These are phyloP conservation scores for Kodamaea leandrae DNA, from an alignment of 805 yeast genomes.

Conservation along the genomic window DNA sequence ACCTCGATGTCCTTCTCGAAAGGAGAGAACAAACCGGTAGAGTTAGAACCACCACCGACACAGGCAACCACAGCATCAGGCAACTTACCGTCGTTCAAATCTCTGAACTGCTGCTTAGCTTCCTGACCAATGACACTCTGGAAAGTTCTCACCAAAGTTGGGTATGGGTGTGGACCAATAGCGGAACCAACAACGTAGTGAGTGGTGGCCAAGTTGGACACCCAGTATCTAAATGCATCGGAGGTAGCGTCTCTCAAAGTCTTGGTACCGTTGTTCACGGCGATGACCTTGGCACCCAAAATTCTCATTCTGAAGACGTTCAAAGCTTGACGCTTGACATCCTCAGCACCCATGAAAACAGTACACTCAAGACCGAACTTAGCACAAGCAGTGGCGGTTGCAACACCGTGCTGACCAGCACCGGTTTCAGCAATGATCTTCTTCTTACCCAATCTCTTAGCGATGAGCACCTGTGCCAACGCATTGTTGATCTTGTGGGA, in stretches of 20 bases:
- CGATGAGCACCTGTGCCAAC: conserved; percentile 75
- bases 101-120: conserved; percentile 85
- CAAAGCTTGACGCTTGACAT: conserved; percentile 95
- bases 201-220: conserved; percentile 76
- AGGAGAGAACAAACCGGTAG: conserved; percentile 94
- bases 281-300: conserved; percentile 91
- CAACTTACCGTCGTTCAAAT: conserved; percentile 72
- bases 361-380: conserved; percentile 91
- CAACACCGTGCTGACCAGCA: conserved; percentile 93
- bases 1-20: conserved; percentile 81
- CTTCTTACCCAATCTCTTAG: conserved; percentile 73
- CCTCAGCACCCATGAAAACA: conserved; percentile 99
- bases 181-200: conserved; percentile 98
- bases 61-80: conserved; percentile 97
- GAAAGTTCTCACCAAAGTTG: conserved; percentile 96
- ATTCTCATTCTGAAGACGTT: conserved; percentile 97
- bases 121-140: conserved; percentile 96
- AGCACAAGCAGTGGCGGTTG: conserved; percentile 90
- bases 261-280: conserved; percentile 92
- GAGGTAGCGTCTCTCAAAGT: conserved; percentile 97
- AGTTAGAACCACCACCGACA: conserved; percentile 99
- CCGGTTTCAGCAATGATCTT: conserved; percentile 87
- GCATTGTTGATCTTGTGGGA: conserved; percentile 87
- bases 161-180: conserved; percentile 99
- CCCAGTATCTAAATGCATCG: conserved; percentile 97